Evolutionary conservation across 2,329 filamentous ascomycete species (phyloP), one percentile per base, ranked within the genome.

Genomic region (Penicillium sp.): DNA sequence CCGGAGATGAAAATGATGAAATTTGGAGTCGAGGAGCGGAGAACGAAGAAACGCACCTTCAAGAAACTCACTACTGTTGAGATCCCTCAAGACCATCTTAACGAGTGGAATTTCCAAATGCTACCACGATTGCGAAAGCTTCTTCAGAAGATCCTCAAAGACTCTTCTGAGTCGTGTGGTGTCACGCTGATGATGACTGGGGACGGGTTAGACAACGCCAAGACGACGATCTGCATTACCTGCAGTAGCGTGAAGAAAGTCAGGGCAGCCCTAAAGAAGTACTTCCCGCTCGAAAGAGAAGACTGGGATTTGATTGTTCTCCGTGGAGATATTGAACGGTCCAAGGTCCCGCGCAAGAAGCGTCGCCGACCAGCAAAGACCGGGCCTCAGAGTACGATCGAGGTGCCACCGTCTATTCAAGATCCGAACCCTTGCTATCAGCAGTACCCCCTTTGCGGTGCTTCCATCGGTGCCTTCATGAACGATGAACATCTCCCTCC

Each of bases 401-500:
- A 69, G 45, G 69, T 69, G 19, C 68, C 70, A 5, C 71, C 71
- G 60, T 63, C 67, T 26, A 72, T 72, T 50, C 66, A 71, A 35
- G 71, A 78, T 55, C 66, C 78, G 68, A 97, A 96, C 70, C 88
- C 88, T 0, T 88, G 88, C 62, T 94, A 92, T 72, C 93, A 98
- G 75, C 83, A 89, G 69, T 85, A 86, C 23, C 94, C 94, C 0
- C 78, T 87, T 0, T 97, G 93, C 68, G 94, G 94, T 1, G 94
- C 94, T 7, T 97, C 93, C 48, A 97, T 98, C 62, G 94, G 94
- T 7, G 93, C 93, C 0, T 97, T 92, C 83, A 88, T 91, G 55
- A 90, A 91, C 61, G 88, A 93, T 66, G 88, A 91, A 49, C 94
- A 97, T 72, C 82, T 97, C 3, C 93, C 93, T 6, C 92, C 94